phyloP scores from a whole-genome alignment of 208 protist genomes.

The Trypanosomatidae sp. region DNA sequence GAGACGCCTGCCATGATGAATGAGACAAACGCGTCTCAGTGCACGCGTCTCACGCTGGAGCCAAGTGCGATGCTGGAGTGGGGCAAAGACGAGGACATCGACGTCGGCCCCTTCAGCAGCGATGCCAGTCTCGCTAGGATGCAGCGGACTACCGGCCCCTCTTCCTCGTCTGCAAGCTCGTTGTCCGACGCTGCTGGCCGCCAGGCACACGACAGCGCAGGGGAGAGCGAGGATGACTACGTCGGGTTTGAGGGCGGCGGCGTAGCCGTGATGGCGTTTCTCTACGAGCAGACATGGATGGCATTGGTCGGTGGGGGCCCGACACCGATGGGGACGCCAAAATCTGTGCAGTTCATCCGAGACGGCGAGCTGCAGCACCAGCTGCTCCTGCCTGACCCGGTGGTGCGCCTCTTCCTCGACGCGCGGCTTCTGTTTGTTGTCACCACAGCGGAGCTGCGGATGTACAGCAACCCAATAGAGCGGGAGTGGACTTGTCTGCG shows the following conservation, averaged over 20 bases:
- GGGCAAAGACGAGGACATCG: slow-evolving; percentile 15
- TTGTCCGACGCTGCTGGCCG: not conserved
- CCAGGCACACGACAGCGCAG: not conserved
- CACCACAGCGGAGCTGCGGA: slow-evolving; percentile 30
- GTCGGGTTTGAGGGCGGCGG: slow-evolving; percentile 40
- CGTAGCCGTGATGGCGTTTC: slow-evolving; percentile 60
- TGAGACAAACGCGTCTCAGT: not conserved
- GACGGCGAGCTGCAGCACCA: slow-evolving; percentile 14
- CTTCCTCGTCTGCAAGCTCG: not conserved
- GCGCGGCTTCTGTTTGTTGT: slow-evolving; percentile 36
- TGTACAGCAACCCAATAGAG: slow-evolving; percentile 50
- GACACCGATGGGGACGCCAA: slow-evolving; percentile 41
- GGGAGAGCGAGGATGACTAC: slow-evolving; percentile 9
- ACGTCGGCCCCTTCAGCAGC: slow-evolving; percentile 1
- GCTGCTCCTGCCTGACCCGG: slow-evolving; percentile 16
- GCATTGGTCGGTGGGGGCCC: slow-evolving; percentile 63
- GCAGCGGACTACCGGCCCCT: no score
- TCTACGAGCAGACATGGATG: slow-evolving; percentile 58
- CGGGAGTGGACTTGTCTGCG: slow-evolving; percentile 21
- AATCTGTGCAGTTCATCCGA: slow-evolving; percentile 26
- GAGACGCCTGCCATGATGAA: not conserved
- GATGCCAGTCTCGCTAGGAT: not conserved
- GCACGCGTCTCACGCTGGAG: not conserved
- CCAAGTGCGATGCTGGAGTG: slow-evolving; percentile 6
- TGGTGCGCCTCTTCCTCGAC: slow-evolving; percentile 35